phyloP scores from a whole-genome alignment of 257 asterid species.

The Salvia rosmarinus region DNA sequence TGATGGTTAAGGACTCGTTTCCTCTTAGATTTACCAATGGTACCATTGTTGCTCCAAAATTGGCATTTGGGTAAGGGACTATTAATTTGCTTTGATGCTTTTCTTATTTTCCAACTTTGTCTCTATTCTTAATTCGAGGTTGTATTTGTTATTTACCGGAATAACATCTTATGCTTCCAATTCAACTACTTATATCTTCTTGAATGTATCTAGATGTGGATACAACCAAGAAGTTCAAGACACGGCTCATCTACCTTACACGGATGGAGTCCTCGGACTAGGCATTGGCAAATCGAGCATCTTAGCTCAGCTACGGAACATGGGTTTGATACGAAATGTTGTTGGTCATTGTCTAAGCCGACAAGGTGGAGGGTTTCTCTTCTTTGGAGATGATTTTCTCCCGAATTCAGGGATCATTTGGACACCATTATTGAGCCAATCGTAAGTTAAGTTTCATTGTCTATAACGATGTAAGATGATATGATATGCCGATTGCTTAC shows the following conservation, averaged over 20 bases:
- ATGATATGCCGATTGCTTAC: slow-evolving; percentile 9
- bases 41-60: slow-evolving; percentile 51
- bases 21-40: slow-evolving; percentile 69
- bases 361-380: slow-evolving; percentile 82
- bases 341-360: slow-evolving; percentile 83
- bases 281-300: slow-evolving; percentile 82
- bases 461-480: neutral
- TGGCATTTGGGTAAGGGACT: slow-evolving; percentile 73
- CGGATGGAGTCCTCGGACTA: slow-evolving; percentile 95
- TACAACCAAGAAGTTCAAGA: slow-evolving; percentile 77
- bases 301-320: slow-evolving; percentile 56
- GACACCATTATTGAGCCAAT: slow-evolving; percentile 54
- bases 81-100: neutral
- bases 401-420: slow-evolving; percentile 66
- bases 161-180: neutral
- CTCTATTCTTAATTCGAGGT: too few species aligned
- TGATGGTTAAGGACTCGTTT: slow-evolving; percentile 68
- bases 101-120: neutral
- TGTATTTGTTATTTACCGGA: too few species aligned
- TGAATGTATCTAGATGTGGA: slow-evolving; percentile 68
- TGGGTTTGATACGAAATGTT: slow-evolving; percentile 64
- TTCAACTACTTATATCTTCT: neutral
- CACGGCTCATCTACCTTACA: slow-evolving; percentile 51
- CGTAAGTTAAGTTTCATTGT: slow-evolving; percentile 49
- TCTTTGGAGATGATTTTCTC: slow-evolving; percentile 78